Percentiles rank a stretch among this genome's conserved stretches.
Evolutionary conservation across 2,329 filamentous ascomycete species (phyloP).

Genomic region (Colletotrichum tropicale): DNA sequence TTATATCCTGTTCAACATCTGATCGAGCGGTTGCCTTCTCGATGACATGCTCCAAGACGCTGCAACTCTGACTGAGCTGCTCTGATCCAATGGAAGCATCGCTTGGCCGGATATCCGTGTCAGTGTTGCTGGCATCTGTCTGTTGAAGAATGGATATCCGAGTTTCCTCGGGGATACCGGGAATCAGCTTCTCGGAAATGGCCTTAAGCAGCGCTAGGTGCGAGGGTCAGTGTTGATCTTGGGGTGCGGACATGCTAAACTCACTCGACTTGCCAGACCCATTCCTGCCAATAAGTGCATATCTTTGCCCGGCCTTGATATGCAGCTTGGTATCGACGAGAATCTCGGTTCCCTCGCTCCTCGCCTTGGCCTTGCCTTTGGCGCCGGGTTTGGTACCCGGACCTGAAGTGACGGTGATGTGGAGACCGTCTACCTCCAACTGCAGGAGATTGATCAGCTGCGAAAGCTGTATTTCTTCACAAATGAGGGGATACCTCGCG

Average conservation of each 20-base stretch:
- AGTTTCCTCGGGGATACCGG: constrained; percentile 71
- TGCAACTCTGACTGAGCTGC: constrained; percentile 21
- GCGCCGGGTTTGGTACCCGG: constrained; percentile 45
- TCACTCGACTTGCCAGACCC: constrained; percentile 83
- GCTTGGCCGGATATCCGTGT: constrained; percentile 22
- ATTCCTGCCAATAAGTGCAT: constrained; percentile 81
- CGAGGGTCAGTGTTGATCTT: neutral
- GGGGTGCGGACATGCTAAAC: constrained; percentile 21
- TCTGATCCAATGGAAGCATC: neutral
- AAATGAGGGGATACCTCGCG: constrained; percentile 50
- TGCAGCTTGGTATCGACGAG: constrained; percentile 72
- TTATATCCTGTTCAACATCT: constrained; percentile 64
- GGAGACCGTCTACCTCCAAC: constrained; percentile 77
- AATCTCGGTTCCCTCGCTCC: constrained; percentile 64
- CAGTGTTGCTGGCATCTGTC: constrained; percentile 48
- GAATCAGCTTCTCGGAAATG: constrained; percentile 78
- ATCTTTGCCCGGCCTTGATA: constrained; percentile 74
- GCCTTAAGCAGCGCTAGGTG: constrained; percentile 70
- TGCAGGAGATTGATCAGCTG: constrained; percentile 28
- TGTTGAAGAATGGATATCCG: constrained; percentile 74
- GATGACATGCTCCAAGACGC: constrained; percentile 72
- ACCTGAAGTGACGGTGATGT: constrained; percentile 64
- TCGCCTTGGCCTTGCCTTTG: constrained; percentile 56
- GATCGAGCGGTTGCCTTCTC: constrained; percentile 62
- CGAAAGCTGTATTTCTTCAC: neutral